Evolutionary conservation across 2,329 filamentous ascomycete genomes (phyloP).

Genomic region (Aspergillus glaucus): DNA sequence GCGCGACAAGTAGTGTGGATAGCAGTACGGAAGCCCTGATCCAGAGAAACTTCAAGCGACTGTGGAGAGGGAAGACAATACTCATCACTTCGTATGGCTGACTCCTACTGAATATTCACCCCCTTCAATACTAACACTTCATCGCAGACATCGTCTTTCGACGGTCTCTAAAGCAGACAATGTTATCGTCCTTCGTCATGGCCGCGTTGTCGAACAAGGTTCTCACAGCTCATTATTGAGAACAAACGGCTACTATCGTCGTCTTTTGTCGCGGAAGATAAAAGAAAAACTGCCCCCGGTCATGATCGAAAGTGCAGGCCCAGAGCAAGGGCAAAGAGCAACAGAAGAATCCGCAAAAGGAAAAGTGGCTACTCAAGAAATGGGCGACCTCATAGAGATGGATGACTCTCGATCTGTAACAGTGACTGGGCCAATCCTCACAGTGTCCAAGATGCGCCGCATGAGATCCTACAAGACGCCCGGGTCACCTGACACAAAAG

Average conservation of each 20-base stretch:
- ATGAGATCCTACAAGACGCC: neutral
- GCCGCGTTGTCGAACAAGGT: conserved; percentile 58
- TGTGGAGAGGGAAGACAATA: conserved; percentile 47
- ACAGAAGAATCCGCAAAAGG: neutral
- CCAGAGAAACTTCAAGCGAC: conserved; percentile 40
- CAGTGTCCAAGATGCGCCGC: neutral
- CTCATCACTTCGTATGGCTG: conserved; percentile 45
- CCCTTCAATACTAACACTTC: neutral
- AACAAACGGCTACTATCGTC: conserved; percentile 56
- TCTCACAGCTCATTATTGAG: conserved; percentile 54
- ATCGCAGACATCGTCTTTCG: conserved; percentile 50
- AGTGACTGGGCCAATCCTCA: neutral
- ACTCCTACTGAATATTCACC: neutral
- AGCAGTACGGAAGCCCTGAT: conserved; percentile 42
- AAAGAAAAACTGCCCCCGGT: neutral
- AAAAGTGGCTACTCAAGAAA: neutral
- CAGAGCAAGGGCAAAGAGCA: neutral
- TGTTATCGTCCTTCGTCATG: conserved; percentile 60
- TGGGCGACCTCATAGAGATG: neutral
- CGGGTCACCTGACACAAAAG: neutral
- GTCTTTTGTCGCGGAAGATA: conserved; percentile 60
- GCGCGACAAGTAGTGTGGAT: conserved; percentile 48
- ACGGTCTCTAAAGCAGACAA: conserved; percentile 61
- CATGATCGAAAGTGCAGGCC: neutral
- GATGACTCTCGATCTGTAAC: neutral